These are phyloP conservation scores for Colletotrichum liriopes DNA, from an alignment of 2,329 filamentous ascomycete species.

Conservation along the genomic window DNA sequence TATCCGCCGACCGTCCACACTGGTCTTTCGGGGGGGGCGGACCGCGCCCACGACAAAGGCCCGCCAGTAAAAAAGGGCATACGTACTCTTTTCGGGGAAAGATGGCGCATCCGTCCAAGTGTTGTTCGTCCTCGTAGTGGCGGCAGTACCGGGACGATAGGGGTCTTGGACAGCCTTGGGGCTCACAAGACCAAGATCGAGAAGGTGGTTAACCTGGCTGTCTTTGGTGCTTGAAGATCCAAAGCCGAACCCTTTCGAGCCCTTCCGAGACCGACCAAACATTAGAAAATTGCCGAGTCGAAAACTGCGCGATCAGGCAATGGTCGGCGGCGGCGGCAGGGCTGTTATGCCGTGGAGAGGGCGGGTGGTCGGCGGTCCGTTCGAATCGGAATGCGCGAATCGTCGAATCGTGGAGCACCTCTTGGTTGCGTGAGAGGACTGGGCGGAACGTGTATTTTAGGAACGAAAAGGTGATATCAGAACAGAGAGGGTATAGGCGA, in stretches of 20 bases:
- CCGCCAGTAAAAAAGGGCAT: conserved; percentile 21
- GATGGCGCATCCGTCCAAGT: conserved; percentile 49
- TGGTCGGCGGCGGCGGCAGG: background rate
- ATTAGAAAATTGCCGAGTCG: conserved; percentile 31
- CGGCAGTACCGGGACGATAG: conserved; percentile 40
- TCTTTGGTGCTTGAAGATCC: conserved; percentile 41
- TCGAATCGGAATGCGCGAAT: conserved; percentile 30
- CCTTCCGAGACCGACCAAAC: conserved; percentile 41
- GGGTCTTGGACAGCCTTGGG: conserved; percentile 39
- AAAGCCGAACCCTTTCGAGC: conserved; percentile 42
- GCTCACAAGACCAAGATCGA: conserved; percentile 42
- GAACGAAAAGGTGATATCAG: conserved; percentile 32
- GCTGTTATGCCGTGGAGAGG: conserved; percentile 2
- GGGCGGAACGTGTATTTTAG: conserved; percentile 39
- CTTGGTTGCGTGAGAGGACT: conserved; percentile 20
- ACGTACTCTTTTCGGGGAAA: conserved; percentile 61
- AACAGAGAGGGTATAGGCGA: conserved; percentile 33
- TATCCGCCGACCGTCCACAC: background rate
- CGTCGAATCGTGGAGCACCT: conserved; percentile 24
- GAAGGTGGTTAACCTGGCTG: conserved; percentile 31
- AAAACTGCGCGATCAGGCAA: conserved; percentile 13
- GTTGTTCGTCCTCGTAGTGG: conserved; percentile 35
- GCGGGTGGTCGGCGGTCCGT: conserved; percentile 5
- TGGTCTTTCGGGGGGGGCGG: background rate
- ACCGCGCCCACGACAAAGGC: background rate